Evolutionary conservation across 805 yeast species (phyloP).

Genomic region (Teunomyces gatunensis): DNA sequence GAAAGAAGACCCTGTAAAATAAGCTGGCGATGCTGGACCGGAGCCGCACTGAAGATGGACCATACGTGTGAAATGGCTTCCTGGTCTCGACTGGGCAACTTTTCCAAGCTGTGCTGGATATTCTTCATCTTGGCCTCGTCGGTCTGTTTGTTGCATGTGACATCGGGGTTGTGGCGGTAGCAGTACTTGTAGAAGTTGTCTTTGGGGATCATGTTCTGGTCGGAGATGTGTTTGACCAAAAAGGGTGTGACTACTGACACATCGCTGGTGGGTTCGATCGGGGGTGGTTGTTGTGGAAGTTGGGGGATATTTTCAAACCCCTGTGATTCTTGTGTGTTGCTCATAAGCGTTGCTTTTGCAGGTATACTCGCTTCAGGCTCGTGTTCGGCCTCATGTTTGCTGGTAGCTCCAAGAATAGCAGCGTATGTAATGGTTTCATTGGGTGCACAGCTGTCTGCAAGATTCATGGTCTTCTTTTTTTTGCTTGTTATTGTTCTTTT

Average conservation of each 20-base stretch:
- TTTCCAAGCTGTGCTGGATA: conserved; percentile 57
- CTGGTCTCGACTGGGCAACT: conserved; percentile 66
- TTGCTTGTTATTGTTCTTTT: neutral
- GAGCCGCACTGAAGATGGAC: conserved; percentile 78
- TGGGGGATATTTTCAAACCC: neutral
- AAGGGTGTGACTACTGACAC: conserved; percentile 40
- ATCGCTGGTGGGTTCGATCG: conserved; percentile 10
- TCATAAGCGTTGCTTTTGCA: conserved; percentile 3
- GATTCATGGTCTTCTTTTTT: conserved; percentile 6
- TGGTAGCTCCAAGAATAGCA: conserved; percentile 4
- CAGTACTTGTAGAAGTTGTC: conserved; percentile 71
- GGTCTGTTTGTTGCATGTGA: conserved; percentile 65
- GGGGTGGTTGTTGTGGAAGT: conserved; percentile 1
- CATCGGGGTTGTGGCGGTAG: conserved; percentile 90
- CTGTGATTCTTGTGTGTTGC: conserved; percentile 5
- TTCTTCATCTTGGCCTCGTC: conserved; percentile 63
- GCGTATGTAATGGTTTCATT: conserved; percentile 4
- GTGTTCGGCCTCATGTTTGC: conserved; percentile 1
- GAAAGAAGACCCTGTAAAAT: conserved; percentile 80
- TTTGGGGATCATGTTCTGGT: conserved; percentile 41
- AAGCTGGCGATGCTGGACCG: conserved; percentile 63
- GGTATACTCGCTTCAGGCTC: neutral
- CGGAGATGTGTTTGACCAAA: conserved; percentile 38
- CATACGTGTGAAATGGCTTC: conserved; percentile 79
- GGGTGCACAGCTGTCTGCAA: conserved; percentile 11